Percentiles rank a stretch among this genome's conserved stretches.
These are phyloP conservation scores for Pythium rhizo-oryzae DNA, from an alignment of 352 stramenopile species.

Conservation along the genomic window DNA sequence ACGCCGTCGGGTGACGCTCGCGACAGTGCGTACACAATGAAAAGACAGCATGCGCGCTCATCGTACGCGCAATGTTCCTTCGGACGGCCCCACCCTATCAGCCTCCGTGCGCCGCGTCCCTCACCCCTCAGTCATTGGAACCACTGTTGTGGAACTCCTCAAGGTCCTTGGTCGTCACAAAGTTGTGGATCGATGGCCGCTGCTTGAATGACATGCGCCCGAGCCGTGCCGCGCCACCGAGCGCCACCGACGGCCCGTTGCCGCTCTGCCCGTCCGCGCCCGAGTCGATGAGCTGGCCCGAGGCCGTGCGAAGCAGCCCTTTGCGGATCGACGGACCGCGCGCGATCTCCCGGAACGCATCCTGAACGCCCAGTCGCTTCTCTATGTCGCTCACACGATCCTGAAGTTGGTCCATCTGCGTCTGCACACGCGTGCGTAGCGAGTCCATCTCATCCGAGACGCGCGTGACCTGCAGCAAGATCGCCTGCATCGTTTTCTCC, in stretches of 20 bases:
- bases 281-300: not conserved
- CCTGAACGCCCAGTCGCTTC: constrained; percentile 43
- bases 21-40: no score
- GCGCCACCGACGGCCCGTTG: not conserved
- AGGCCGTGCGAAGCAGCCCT: constrained; percentile 3
- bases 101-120: no score
- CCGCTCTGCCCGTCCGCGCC: not conserved
- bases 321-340: constrained; percentile 28
- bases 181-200: constrained; percentile 58
- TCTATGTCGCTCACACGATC: constrained; percentile 39
- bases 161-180: constrained; percentile 60
- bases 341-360: constrained; percentile 56
- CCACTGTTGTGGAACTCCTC: constrained; percentile 55
- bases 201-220: constrained; percentile 24
- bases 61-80: no score
- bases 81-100: not conserved
- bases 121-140: constrained; percentile 35
- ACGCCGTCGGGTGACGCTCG: no score
- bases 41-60: no score
- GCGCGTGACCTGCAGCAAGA: constrained; percentile 51
- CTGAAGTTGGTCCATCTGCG: constrained; percentile 34
- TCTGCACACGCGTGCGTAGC: constrained; percentile 46
- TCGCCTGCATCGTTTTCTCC: constrained; percentile 53
- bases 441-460: constrained; percentile 61
- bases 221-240: constrained; percentile 15